phyloP scores from a whole-genome alignment of 805 yeast genomes.

The Zygosaccharomyces lentus region DNA sequence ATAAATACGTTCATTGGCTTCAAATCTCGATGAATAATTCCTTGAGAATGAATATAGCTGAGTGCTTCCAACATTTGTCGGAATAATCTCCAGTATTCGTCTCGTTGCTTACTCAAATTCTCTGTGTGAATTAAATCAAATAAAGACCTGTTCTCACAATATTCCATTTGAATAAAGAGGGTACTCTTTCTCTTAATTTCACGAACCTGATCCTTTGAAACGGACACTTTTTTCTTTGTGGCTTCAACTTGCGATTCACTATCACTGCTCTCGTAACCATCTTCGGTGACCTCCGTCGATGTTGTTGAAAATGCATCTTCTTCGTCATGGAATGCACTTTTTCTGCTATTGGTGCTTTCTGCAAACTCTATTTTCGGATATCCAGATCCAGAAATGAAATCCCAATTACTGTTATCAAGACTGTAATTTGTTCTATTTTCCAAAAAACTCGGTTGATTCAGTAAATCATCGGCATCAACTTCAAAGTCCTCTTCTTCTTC shows the following conservation, averaged over 20 bases:
- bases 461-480: conserved; percentile 14
- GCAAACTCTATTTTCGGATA: conserved; percentile 55
- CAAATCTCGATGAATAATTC: conserved; percentile 90
- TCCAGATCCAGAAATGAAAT: conserved; percentile 55
- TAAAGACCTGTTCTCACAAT: conserved; percentile 91
- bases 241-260: neutral
- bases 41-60: conserved; percentile 85
- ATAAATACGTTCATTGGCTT: conserved; percentile 96
- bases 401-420: conserved; percentile 41
- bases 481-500: conserved; percentile 27
- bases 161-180: conserved; percentile 95
- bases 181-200: conserved; percentile 50
- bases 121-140: conserved; percentile 73
- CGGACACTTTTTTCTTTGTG: neutral
- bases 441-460: conserved; percentile 29
- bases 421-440: conserved; percentile 30
- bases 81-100: conserved; percentile 85
- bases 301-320: conserved; percentile 22
- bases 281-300: conserved; percentile 2
- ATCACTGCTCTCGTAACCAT: conserved; percentile 1
- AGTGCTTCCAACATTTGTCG: conserved; percentile 87
- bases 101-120: conserved; percentile 63
- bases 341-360: conserved; percentile 30
- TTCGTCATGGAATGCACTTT: conserved; percentile 21
- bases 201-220: conserved; percentile 7